Evolutionary conservation across 495 filamentous ascomycete species (phyloP).

Genomic region (Daldinia caldariorum): DNA sequence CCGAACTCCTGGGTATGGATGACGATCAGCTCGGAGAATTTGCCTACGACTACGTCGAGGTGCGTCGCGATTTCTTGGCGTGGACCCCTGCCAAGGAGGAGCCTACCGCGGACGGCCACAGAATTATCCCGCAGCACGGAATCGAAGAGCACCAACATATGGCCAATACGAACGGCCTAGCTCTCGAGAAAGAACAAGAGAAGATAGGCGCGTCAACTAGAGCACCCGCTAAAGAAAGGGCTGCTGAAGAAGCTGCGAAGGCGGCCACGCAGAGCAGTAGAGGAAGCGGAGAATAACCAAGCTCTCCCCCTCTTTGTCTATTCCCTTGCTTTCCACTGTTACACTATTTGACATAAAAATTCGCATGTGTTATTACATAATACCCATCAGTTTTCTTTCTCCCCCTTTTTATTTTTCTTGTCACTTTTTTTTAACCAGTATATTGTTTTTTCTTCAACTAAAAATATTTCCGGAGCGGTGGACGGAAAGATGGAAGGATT

Average conservation of each 20-base stretch:
- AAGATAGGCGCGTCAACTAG: slow-evolving; percentile 38
- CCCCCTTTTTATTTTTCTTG: background rate
- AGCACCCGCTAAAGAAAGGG: slow-evolving; percentile 40
- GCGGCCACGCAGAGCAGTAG: slow-evolving; percentile 22
- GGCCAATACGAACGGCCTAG: slow-evolving; percentile 52
- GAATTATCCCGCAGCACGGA: slow-evolving; percentile 78
- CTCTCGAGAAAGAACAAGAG: slow-evolving; percentile 37
- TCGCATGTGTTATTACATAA: slow-evolving; percentile 22
- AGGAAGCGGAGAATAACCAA: background rate
- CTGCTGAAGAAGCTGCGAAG: slow-evolving; percentile 27
- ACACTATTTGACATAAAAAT: slow-evolving; percentile 10
- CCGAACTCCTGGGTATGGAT: slow-evolving; percentile 98
- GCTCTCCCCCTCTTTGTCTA: background rate
- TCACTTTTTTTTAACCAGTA: too few relatives aligned
- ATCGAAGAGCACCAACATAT: slow-evolving; percentile 81
- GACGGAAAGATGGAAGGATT: background rate
- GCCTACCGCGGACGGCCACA: slow-evolving; percentile 69
- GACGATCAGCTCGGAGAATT: slow-evolving; percentile 99
- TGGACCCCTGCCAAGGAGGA: slow-evolving; percentile 92
- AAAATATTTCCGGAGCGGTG: background rate
- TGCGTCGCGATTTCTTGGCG: slow-evolving; percentile 94
- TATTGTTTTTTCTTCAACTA: background rate
- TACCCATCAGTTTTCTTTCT: slow-evolving; percentile 26
- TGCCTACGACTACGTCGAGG: slow-evolving; percentile 99
- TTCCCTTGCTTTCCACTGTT: slow-evolving; percentile 1